phyloP scores from a whole-genome alignment of 2,329 filamentous ascomycete genomes.

The Nemania bipapillata region DNA sequence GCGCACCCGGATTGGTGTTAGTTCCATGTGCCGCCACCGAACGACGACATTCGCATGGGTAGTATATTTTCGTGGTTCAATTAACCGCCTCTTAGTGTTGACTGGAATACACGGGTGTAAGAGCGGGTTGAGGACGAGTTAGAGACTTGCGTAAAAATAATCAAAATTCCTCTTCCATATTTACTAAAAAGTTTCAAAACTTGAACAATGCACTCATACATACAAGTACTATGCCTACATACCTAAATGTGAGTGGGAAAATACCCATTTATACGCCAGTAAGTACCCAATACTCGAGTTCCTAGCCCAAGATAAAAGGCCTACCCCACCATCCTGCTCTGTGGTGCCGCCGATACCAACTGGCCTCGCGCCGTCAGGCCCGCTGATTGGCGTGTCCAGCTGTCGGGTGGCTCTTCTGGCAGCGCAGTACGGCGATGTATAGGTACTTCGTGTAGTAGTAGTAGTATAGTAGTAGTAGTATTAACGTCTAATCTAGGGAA shows the following conservation, averaged over 20 bases:
- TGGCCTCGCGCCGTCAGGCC: conserved; percentile 28
- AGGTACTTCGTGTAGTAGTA: too few species aligned
- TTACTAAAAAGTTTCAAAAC: neutral
- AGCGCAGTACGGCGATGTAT: too few species aligned
- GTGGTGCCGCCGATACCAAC: neutral
- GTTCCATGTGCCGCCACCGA: conserved; percentile 52
- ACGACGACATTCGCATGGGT: neutral
- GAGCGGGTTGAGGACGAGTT: neutral
- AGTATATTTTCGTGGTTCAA: neutral
- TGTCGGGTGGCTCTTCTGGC: conserved; percentile 10
- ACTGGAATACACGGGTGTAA: neutral
- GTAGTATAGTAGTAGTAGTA: too few species aligned
- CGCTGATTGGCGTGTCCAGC: conserved; percentile 19
- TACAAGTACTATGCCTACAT: too few species aligned
- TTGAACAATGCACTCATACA: too few species aligned
- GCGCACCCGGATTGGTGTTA: conserved; percentile 62
- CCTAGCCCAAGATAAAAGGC: too few species aligned
- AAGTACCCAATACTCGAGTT: too few species aligned
- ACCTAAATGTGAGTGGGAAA: too few species aligned
- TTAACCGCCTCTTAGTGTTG: neutral
- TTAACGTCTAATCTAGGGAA: too few species aligned
- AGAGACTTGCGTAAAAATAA: too few species aligned
- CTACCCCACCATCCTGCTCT: conserved; percentile 13
- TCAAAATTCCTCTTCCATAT: too few species aligned
- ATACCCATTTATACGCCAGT: too few species aligned